Base-by-base conservation (phyloP, 2,329 filamentous ascomycete genomes). In the Apiospora kogelbergensis region DNA sequence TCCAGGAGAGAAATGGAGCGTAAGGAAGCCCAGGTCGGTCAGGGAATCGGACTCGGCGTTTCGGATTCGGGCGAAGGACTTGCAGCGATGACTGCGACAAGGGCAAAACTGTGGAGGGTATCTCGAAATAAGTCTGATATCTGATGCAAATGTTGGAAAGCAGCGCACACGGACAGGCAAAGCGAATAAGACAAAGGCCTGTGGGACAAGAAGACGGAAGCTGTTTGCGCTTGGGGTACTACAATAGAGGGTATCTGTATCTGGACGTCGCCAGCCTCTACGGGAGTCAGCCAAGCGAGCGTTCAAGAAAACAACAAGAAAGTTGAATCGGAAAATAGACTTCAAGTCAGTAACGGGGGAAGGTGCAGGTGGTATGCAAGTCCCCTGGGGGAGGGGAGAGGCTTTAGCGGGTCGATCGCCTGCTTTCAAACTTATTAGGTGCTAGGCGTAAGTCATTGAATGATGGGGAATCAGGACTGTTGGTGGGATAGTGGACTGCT, bases 121-220 rank as follows among this genome's bases (percentile, higher is more conserved):
- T 74, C 70, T 72, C 69, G 64, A 70, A 67, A 72, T 73, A 73
- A 74, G 70, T 72, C 72, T 74, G 73, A 74, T 71, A 20, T 46
- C 66, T 68, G 70, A 73, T 73, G 70, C 68, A 72, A 74, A 74
- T 72, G 73, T 71, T 73, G 70, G 70, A 69, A 71, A 74, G 72
- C 72, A 60, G 53, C 30, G 53, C 53, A 60, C 30, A 60, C n/a
- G 53, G 30, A 20, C 53, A 60, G 53, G 53, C 33, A 60, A 60
- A 60, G 26, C 33, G 53, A 60, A n/a, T 60, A 60, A 60, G 53
- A 60, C 53, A 60, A 37, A 60, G 53, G 53, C 30, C 53, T 30
- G 30, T 17, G 30, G 30, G 20, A 60, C 53, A 60, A 60, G 53
- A 60, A 60, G 30, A 60, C 53, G 5, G 15, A 37, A 33, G 53